A percentile compares a stretch with the other conserved stretches of the same genome.
These are phyloP conservation scores for Eimeria falciformis DNA, from an alignment of 169 alveolate genomes.

Conservation along the genomic window DNA sequence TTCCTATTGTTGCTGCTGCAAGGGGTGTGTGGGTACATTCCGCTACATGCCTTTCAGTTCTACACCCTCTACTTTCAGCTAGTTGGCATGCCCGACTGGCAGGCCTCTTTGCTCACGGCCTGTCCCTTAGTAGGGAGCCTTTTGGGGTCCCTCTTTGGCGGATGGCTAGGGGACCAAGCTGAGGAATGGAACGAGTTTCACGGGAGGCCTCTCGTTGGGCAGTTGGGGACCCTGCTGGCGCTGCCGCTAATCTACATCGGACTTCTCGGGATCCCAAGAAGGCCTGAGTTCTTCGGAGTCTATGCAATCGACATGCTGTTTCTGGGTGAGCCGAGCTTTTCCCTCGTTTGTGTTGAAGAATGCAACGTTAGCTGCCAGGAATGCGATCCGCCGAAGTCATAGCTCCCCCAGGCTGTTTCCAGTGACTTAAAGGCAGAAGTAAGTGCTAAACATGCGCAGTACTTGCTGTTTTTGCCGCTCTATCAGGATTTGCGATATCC, in stretches of 20 bases:
- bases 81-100: slow-evolving; percentile 89
- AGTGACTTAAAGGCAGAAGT: no score
- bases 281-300: slow-evolving; percentile 81
- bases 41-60: slow-evolving; percentile 91
- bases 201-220: slow-evolving; percentile 89
- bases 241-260: slow-evolving; percentile 82
- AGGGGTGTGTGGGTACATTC: slow-evolving; percentile 90
- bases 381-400: no score
- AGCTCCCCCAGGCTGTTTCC: no score
- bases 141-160: slow-evolving; percentile 94
- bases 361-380: no score
- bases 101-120: slow-evolving; percentile 90
- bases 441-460: no score
- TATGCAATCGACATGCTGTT: slow-evolving; percentile 82
- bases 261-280: slow-evolving; percentile 82
- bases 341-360: neutral
- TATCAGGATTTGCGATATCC: slow-evolving; percentile 78
- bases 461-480: no score
- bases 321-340: slow-evolving; percentile 87
- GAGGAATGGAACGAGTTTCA: slow-evolving; percentile 85
- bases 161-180: slow-evolving; percentile 88
- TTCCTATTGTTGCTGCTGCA: slow-evolving; percentile 81
- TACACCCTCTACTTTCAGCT: slow-evolving; percentile 91
- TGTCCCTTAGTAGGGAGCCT: slow-evolving; percentile 89
- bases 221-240: slow-evolving; percentile 82